Conservation (phyloP, 306 rosid genomes). For the Dalbergia cochinchinensis region DNA sequence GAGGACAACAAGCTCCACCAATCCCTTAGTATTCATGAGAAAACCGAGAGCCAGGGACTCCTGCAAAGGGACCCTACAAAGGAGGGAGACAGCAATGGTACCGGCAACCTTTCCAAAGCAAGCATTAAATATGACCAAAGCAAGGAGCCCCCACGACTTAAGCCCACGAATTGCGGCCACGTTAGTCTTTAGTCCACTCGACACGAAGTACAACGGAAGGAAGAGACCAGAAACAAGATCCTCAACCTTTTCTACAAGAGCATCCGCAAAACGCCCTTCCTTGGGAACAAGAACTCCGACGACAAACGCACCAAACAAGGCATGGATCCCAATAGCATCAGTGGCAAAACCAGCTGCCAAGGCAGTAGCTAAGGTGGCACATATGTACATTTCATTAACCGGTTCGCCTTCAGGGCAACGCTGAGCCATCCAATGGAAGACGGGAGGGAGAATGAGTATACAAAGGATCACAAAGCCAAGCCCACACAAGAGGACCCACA, state of each 20-base stretch:
- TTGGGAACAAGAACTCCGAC: conserved; percentile 67
- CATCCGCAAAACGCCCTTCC: conserved; percentile 64
- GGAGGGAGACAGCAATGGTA: conserved; percentile 61
- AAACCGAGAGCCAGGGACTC: conserved; percentile 77
- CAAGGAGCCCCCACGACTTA: conserved; percentile 73
- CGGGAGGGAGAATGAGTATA: conserved; percentile 43
- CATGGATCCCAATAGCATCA: conserved; percentile 75
- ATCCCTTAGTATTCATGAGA: conserved; percentile 79
- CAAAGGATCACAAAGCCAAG: conserved; percentile 46
- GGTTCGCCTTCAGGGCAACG: conserved; percentile 69
- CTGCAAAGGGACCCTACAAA: conserved; percentile 53
- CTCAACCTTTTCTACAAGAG: conserved; percentile 74
- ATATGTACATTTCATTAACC: conserved; percentile 57
- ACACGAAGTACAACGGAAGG: conserved; percentile 71
- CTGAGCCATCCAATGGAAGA: conserved; percentile 60
- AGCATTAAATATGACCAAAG: conserved; percentile 64
- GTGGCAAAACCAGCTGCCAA: conserved; percentile 72
- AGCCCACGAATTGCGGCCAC: conserved; percentile 67
- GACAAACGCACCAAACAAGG: conserved; percentile 79
- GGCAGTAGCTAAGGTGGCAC: conserved; percentile 61
- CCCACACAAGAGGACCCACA: conserved; percentile 72
- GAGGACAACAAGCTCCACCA: conserved; percentile 82
- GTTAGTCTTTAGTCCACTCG: conserved; percentile 76
- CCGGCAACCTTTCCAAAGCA: conserved; percentile 80
- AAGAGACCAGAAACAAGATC: conserved; percentile 76